Base-by-base conservation (phyloP, 345 rosid species). In the Lepidium didymum region DNA sequence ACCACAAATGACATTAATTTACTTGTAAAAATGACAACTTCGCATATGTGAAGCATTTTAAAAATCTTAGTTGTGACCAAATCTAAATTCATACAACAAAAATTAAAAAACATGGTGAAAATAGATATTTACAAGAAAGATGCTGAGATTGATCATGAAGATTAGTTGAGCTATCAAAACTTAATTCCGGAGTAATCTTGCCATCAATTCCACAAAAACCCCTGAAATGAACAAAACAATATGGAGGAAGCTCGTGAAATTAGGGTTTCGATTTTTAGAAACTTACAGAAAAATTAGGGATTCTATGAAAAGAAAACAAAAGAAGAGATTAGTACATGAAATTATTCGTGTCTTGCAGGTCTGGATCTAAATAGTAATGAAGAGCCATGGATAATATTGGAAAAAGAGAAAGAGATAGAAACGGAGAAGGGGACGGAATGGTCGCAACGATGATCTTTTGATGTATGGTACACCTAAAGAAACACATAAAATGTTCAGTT, bases 91-190 rank as follows among this genome's bases (percentile, higher is more conserved):
- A 5, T 12, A 12, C 41, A 41, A 25, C 49, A 10, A 8, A 35
- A 33, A 36, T 16, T 16, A 0, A 27, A 27, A 46, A 67, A 33
- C n/a, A 41, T 47, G 56, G 14, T 27, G 7, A 61, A 25, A 34
- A 16, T 10, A 44, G 42, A 31, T 31, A 63, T 44, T 75, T 84
- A 91, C 97, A 86, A 81, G 93, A 93, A 19, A 82, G 89, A 77
- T 91, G 96, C 37, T 85, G 92, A 65, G 89, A 81, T 53, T 79
- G 87, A 60, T 86, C 87, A 42, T 76, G 90, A 47, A 87, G 69
- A 65, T 69, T 77, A 10, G 73, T 18, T 5, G 83, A 42, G 67
- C 36, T 70, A 57, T 71, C 74, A 51, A 75, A 83, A 8, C 73
- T 80, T 35, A 75, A 73, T 1, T 78, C 78, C 29, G 81, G 85